These are phyloP conservation scores for Senecio squalidus DNA, from an alignment of 140 eudicot genomes.

Conservation along the genomic window DNA sequence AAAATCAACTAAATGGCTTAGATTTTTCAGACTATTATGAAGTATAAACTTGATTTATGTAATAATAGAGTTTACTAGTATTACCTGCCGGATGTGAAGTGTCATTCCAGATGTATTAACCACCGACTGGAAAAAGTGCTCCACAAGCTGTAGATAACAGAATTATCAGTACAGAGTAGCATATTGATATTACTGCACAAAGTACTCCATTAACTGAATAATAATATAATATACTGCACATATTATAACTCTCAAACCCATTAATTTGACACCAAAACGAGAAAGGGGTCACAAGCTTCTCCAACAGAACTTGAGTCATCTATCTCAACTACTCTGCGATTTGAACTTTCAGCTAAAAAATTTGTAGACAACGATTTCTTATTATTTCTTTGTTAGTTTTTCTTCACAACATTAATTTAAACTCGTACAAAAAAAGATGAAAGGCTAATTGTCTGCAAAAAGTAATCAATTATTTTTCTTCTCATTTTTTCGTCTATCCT, in stretches of 20 bases:
- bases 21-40: background rate
- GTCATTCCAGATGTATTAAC: conserved; percentile 99
- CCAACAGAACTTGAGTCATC: too few relatives aligned
- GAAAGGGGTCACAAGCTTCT: too few relatives aligned
- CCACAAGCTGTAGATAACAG: conserved; percentile 63
- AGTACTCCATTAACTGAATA: background rate
- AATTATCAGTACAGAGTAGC: background rate
- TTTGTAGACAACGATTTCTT: too few relatives aligned
- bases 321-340: too few relatives aligned
- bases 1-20: background rate
- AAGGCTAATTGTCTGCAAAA: too few relatives aligned
- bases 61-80: background rate
- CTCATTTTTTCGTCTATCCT: too few relatives aligned
- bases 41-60: too few relatives aligned
- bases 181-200: conserved; percentile 2
- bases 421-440: too few relatives aligned
- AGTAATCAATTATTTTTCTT: too few relatives aligned
- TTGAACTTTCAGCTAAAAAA: too few relatives aligned
- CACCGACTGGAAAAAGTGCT: conserved; percentile 96
- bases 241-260: background rate
- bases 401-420: too few relatives aligned
- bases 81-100: conserved; percentile 95
- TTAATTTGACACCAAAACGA: background rate
- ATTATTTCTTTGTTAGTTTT: too few relatives aligned
- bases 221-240: background rate